Percentiles rank a stretch among this genome's conserved stretches.
Evolutionary conservation across 768 basidiomycete genomes (phyloP).

Genomic region (Filobasidium floriforme): DNA sequence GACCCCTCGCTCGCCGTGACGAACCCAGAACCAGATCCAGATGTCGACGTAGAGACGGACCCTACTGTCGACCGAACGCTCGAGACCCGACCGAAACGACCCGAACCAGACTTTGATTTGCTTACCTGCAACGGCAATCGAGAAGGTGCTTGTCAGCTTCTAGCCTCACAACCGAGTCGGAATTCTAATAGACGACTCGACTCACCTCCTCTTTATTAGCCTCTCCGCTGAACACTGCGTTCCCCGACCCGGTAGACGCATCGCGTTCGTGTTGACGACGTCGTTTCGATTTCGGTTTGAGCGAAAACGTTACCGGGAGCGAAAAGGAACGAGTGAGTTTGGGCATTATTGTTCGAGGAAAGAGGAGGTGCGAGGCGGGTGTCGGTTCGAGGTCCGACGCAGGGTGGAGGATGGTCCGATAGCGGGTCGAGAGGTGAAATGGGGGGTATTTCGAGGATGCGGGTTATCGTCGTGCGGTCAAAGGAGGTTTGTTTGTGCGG

Average conservation of each 20-base stretch:
- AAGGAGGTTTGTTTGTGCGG: too few species aligned
- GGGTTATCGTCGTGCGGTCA: too few species aligned
- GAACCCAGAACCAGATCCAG: neutral
- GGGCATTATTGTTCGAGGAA: slow-evolving; percentile 29
- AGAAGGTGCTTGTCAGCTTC: neutral
- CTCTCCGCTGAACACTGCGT: slow-evolving; percentile 13
- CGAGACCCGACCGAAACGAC: too few species aligned
- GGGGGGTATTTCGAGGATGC: neutral
- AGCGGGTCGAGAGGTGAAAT: neutral
- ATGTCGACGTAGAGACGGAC: neutral
- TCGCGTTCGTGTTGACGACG: slow-evolving; percentile 4
- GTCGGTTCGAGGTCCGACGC: slow-evolving; percentile 2
- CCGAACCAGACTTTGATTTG: too few species aligned
- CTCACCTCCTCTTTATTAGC: slow-evolving; percentile 18
- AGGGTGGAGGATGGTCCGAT: neutral
- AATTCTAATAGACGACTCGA: neutral
- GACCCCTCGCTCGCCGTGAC: neutral
- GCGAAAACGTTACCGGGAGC: slow-evolving; percentile 39
- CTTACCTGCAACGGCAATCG: too few species aligned
- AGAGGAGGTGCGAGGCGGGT: slow-evolving; percentile 1
- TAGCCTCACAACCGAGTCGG: too few species aligned
- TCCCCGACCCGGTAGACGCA: neutral
- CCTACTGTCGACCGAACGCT: neutral
- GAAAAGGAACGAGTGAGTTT: slow-evolving; percentile 42
- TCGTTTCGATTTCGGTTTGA: slow-evolving; percentile 37